Percentiles rank a stretch among this genome's conserved stretches.
Conservation (phyloP, 1,284 basidiomycete species). For the Ustilago crameri region DNA sequence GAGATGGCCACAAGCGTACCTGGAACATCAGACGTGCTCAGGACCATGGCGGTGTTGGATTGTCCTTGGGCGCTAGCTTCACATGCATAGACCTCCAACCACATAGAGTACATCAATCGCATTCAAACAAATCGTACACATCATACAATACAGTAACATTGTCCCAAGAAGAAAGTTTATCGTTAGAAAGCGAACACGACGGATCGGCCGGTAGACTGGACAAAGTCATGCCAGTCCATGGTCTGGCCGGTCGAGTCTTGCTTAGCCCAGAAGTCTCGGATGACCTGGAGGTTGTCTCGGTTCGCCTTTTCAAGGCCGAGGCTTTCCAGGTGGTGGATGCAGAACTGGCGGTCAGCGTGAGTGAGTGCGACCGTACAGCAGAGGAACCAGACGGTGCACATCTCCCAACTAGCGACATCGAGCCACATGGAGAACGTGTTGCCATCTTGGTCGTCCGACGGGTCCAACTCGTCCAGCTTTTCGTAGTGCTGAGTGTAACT, state of each 20-base stretch:
- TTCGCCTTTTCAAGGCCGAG: conserved; percentile 47
- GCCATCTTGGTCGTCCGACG: too few relatives aligned
- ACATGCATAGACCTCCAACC: not conserved
- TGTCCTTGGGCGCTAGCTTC: conserved; percentile 15
- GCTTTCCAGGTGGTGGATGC: conserved; percentile 46
- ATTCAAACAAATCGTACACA: not conserved
- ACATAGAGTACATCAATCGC: not conserved
- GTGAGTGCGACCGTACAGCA: conserved; percentile 46
- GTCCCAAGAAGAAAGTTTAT: too few relatives aligned
- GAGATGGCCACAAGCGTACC: not conserved
- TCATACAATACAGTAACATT: too few relatives aligned
- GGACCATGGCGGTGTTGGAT: conserved; percentile 18
- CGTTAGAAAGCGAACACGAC: conserved; percentile 42
- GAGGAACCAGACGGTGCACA: conserved; percentile 58
- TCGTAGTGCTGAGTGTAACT: not conserved
- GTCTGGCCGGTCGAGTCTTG: conserved; percentile 47
- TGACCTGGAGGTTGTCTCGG: conserved; percentile 48
- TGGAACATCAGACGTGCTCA: not conserved
- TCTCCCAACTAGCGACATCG: conserved; percentile 51
- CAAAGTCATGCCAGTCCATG: conserved; percentile 50
- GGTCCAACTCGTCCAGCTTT: not conserved
- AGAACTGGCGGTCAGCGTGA: conserved; percentile 28
- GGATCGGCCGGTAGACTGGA: conserved; percentile 23
- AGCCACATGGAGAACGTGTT: conserved; percentile 51
- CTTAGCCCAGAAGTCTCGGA: conserved; percentile 42